Conservation (phyloP, 768 basidiomycete species). For the Tylopilus vinaceipallidus region DNA sequence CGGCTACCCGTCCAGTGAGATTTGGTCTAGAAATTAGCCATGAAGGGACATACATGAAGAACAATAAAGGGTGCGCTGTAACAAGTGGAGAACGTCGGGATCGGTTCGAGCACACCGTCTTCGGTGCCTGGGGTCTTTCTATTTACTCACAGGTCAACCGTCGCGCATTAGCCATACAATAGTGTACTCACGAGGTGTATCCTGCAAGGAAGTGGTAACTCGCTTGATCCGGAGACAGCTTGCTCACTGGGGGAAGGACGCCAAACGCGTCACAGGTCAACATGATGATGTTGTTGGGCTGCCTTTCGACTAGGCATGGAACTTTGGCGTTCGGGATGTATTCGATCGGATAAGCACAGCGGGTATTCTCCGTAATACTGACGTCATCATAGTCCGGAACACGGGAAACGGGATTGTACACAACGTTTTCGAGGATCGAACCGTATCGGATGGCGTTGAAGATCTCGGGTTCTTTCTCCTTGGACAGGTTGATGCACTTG, state of each 20-base stretch:
- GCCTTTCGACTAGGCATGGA: conserved; percentile 82
- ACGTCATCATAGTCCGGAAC: conserved; percentile 93
- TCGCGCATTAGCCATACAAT: not conserved
- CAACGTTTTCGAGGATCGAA: conserved; percentile 98
- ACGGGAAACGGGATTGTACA: conserved; percentile 84
- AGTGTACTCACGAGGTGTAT: conserved; percentile 75
- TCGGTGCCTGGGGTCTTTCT: conserved; percentile 99
- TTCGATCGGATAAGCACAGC: conserved; percentile 99
- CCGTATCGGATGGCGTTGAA: conserved; percentile 94
- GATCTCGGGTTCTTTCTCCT: conserved; percentile 98
- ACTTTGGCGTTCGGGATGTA: conserved; percentile 94
- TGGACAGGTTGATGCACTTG: conserved; percentile 94
- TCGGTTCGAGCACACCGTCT: conserved; percentile 96
- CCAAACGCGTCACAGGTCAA: conserved; percentile 98
- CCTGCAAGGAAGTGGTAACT: conserved; percentile 98
- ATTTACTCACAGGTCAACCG: conserved; percentile 18
- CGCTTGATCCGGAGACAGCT: conserved; percentile 90
- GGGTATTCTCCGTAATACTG: conserved; percentile 98
- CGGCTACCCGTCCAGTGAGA: conserved; percentile 47
- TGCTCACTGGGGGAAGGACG: conserved; percentile 94
- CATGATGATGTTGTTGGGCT: conserved; percentile 96
- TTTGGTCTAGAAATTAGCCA: not conserved
- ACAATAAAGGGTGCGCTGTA: conserved; percentile 99
- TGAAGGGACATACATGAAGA: conserved; percentile 63
- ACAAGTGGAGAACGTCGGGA: conserved; percentile 98